These are phyloP conservation scores for Porosira glacialis DNA, from an alignment of 352 stramenopile genomes.

Conservation along the genomic window DNA sequence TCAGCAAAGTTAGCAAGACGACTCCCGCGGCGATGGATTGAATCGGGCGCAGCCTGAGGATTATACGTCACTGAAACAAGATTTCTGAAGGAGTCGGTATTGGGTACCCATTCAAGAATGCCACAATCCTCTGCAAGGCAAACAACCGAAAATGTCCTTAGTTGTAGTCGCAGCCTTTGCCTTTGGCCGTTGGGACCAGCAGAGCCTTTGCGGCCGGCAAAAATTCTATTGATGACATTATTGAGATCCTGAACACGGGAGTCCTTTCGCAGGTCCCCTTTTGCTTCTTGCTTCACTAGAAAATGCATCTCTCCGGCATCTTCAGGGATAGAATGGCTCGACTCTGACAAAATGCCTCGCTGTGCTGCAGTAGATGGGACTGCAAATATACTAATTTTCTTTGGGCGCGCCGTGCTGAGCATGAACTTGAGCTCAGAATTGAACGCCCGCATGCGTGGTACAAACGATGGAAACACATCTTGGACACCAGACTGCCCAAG, in stretches of 20 bases:
- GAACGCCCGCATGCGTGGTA: constrained; percentile 78
- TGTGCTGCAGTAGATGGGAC: constrained; percentile 66
- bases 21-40: constrained; percentile 49
- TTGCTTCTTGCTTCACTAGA: constrained; percentile 89
- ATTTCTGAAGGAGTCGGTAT: constrained; percentile 91
- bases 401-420: constrained; percentile 98
- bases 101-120: constrained; percentile 99
- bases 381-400: constrained; percentile 88
- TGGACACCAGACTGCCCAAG: constrained; percentile 30
- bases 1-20: constrained; percentile 70
- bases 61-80: constrained; percentile 79
- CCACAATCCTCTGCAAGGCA: constrained; percentile 99
- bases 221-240: constrained; percentile 98
- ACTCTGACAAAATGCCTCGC: constrained; percentile 55
- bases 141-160: constrained; percentile 98
- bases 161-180: constrained; percentile 85
- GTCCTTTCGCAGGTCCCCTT: constrained; percentile 99
- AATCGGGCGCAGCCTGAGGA: constrained; percentile 60
- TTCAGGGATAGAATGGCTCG: constrained; percentile 24
- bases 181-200: constrained; percentile 51
- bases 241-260: constrained; percentile 99
- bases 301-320: constrained; percentile 82
- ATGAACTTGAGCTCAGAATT: constrained; percentile 89
- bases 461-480: constrained; percentile 75
- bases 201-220: constrained; percentile 69